Conservation (phyloP, 345 rosid species). For the Lepidium sativum region DNA sequence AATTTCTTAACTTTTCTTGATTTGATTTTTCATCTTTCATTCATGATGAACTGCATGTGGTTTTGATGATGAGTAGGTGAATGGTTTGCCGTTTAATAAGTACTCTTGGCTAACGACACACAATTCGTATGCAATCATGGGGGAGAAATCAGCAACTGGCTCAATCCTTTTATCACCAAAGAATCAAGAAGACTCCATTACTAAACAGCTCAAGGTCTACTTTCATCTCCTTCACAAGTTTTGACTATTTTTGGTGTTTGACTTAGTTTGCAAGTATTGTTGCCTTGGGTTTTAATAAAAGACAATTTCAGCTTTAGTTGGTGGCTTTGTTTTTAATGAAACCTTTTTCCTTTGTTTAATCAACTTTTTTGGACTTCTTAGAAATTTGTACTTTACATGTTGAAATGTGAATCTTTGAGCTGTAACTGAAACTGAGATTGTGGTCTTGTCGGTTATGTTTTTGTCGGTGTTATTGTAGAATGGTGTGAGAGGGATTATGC, state of each 20-base stretch:
- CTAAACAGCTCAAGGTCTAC: slow-evolving; percentile 64
- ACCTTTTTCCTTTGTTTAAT: too few species aligned
- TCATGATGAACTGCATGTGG: slow-evolving; percentile 17
- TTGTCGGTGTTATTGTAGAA: slow-evolving; percentile 44
- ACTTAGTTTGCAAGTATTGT: slow-evolving; percentile 13
- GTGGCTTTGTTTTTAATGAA: background rate
- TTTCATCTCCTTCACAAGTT: background rate
- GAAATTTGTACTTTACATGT: background rate
- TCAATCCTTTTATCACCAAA: slow-evolving; percentile 36
- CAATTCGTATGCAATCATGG: slow-evolving; percentile 58
- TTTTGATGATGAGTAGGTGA: slow-evolving; percentile 50
- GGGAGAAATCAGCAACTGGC: slow-evolving; percentile 44
- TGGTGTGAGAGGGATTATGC: slow-evolving; percentile 93
- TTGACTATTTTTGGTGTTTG: background rate
- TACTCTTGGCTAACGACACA: slow-evolving; percentile 93
- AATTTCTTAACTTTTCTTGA: background rate
- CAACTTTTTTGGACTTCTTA: background rate
- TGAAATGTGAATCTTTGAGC: background rate
- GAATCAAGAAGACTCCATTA: slow-evolving; percentile 84
- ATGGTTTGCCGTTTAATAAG: slow-evolving; percentile 73
- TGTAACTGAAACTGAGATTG: background rate
- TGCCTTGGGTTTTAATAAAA: slow-evolving; percentile 6
- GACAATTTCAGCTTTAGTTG: slow-evolving; percentile 28
- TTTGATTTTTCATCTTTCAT: too few species aligned
- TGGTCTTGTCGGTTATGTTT: too few species aligned